Evolutionary conservation across 805 yeast genomes (phyloP).

Genomic region (Barnettozyma siamensis): DNA sequence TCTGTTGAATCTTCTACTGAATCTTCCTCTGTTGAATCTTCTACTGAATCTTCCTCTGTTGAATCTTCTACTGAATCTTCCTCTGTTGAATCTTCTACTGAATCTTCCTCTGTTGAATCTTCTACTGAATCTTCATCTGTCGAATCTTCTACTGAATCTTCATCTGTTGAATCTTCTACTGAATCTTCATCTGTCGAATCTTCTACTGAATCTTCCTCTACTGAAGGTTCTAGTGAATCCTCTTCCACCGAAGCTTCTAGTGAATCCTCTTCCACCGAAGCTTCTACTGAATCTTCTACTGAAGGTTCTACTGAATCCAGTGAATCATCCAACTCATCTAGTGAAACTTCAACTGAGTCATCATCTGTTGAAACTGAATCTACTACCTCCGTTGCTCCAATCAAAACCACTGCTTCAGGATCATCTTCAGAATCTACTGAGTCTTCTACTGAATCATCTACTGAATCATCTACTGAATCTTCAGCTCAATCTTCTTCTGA

Average conservation of each 20-base stretch:
- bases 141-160: background rate
- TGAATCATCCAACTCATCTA: background rate
- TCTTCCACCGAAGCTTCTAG: no score
- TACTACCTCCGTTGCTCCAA: no score
- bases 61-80: background rate
- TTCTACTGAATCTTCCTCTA: background rate
- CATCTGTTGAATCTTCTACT: no score
- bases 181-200: background rate
- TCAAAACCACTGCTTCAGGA: no score
- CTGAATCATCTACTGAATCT: background rate
- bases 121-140: background rate
- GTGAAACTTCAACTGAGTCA: background rate
- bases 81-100: background rate
- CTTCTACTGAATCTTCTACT: background rate
- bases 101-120: background rate
- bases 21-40: background rate
- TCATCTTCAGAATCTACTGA: background rate
- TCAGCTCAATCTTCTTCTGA: background rate
- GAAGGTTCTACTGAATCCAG: background rate
- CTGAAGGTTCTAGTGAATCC: background rate
- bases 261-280: no score
- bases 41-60: background rate
- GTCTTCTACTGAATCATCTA: background rate
- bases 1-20: constrained; percentile 1
- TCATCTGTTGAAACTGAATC: background rate